These are phyloP conservation scores for Fonsecaea nubica DNA, from an alignment of 2,329 filamentous ascomycete species.

Conservation along the genomic window DNA sequence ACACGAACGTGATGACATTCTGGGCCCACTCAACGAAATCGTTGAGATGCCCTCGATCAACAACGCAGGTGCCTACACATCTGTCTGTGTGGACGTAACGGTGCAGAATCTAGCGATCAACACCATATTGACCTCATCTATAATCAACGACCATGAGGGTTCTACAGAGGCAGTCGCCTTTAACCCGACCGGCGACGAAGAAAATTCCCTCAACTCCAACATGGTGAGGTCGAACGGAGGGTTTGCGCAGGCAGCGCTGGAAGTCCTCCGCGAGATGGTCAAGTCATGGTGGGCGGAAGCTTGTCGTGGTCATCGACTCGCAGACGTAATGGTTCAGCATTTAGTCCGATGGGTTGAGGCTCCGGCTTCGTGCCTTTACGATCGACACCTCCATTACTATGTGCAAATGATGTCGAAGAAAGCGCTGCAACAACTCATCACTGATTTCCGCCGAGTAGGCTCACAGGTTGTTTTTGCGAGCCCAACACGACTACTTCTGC, in stretches of 20 bases:
- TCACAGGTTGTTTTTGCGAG: constrained; percentile 96
- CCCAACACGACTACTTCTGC: constrained; percentile 84
- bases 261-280: constrained; percentile 95
- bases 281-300: constrained; percentile 98
- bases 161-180: constrained; percentile 79
- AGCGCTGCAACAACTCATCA: constrained; percentile 95
- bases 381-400: constrained; percentile 92
- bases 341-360: constrained; percentile 97
- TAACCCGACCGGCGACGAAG: constrained; percentile 74
- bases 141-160: constrained; percentile 95
- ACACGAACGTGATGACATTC: constrained; percentile 89
- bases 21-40: constrained; percentile 76
- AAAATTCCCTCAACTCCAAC: constrained; percentile 65
- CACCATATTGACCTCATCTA: constrained; percentile 92
- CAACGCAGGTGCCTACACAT: constrained; percentile 90
- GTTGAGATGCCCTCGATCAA: constrained; percentile 94
- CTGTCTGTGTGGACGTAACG: constrained; percentile 93
- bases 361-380: constrained; percentile 91
- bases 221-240: constrained; percentile 70
- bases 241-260: constrained; percentile 88
- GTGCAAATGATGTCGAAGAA: constrained; percentile 99
- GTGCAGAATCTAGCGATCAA: constrained; percentile 96
- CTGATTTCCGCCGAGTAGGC: constrained; percentile 91
- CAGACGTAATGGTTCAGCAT: constrained; percentile 96
- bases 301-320: constrained; percentile 87